phyloP scores from a whole-genome alignment of 345 rosid species.

The Salix caprea region DNA sequence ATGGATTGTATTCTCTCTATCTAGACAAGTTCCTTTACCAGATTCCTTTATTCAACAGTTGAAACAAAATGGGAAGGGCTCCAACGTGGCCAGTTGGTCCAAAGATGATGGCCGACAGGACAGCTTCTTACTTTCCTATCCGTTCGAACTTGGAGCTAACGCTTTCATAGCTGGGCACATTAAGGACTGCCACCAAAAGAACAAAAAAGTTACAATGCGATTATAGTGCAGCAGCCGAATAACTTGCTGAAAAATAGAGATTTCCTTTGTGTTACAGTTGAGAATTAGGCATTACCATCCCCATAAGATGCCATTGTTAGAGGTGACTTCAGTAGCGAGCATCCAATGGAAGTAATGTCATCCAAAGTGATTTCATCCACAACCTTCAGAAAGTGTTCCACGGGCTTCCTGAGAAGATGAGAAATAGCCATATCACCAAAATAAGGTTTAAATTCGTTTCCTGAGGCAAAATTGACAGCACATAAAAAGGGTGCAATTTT shows the following conservation, averaged over 20 bases:
- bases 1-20: not conserved
- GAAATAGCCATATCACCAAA: not conserved
- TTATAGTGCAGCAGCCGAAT: too few relatives aligned
- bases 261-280: not conserved
- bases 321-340: slow-evolving; percentile 65
- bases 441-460: not conserved
- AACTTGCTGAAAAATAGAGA: not conserved
- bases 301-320: slow-evolving; percentile 84
- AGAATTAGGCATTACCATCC: slow-evolving; percentile 49
- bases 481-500: not conserved
- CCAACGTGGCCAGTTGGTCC: not conserved
- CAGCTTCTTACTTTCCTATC: not conserved
- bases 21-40: not conserved
- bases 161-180: slow-evolving; percentile 64
- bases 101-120: not conserved
- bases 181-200: slow-evolving; percentile 39
- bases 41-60: not conserved
- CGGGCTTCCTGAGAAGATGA: slow-evolving; percentile 55
- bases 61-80: not conserved
- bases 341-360: slow-evolving; percentile 50
- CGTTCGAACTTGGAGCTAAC: slow-evolving; percentile 53
- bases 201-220: not conserved
- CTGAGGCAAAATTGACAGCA: not conserved
- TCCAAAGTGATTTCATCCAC: slow-evolving; percentile 56
- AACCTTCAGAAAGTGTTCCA: slow-evolving; percentile 62